Evolutionary conservation across 192 early-diverging fungal species (phyloP), one percentile per base, ranked within the genome.

Genomic region (Backusella tuberculispora): DNA sequence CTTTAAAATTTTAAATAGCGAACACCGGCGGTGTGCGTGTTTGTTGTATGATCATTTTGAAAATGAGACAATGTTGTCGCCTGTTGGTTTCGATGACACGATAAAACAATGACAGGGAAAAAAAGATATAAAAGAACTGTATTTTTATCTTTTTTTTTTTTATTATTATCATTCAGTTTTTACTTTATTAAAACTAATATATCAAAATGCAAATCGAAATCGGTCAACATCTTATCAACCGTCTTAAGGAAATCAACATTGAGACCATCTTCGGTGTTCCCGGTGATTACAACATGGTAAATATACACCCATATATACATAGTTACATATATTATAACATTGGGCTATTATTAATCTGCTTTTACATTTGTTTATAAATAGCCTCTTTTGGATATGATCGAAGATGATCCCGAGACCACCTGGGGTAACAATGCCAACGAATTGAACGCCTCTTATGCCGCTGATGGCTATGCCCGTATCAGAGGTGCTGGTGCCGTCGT

Each of bases 221-320:
- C 67, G 84, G 76, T 50, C 60, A 78, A 63, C 84, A 85, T 48
- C 63, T 85, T 45, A 46, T 85, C 29, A 42, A 72, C 24, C 75
- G 84, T 26, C 71, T 85, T 38, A 85, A 84, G 44, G 83, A 85
- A 68, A 64, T 85, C 19, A 83, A 83, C 26, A 74, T 83, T 46
- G 66, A 76, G 29, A 79, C 73, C 7, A 66, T 85, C 9, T 85
- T 85, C 47, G 84, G 84, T 53, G 76, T 84, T 14, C 84, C 84
- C n/a, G 84, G 84, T 50, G 84, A 85, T 50, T 85, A 79, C 66
- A 85, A 85, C 24, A 76, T 83, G 76, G 83, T 81, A 74, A 74
- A 63, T 34, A 10, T 6, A 41, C 17, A 26, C 44, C 9, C 42
- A 17, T 17, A 34, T 29, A 3, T 45, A 24, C 7, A 53, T 37